Evolutionary conservation across 2,329 filamentous ascomycete genomes (phyloP), one percentile per base, ranked within the genome.

Genomic region (Acephala macrosclerotiorum): DNA sequence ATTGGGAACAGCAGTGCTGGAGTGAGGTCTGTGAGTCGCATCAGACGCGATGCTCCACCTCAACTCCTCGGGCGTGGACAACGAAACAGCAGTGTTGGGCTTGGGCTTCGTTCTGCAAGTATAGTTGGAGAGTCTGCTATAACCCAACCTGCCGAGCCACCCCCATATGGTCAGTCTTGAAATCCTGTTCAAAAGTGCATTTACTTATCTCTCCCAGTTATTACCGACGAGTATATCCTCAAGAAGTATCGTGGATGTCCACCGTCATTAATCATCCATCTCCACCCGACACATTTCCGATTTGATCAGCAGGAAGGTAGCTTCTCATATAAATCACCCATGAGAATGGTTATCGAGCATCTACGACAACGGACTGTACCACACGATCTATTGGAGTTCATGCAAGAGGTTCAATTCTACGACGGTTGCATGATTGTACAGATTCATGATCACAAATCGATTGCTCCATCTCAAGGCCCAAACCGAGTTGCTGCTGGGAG

Each of bases 401-500:
- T 99, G 62, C 83, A 84, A 20, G 88, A 89, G 22, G 91, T 97
- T 16, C 84, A 85, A 11, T 98, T 97, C 76, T 99, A 98, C 77
- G 94, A 98, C 78, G 94, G 92, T 36, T 97, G 95, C 75, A 85
- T 99, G 64, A 98, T 99, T 71, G 94, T 99, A 40, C 91, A 97
- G 77, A 83, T 98, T n/a, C 87, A 97, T 74, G 93, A 98, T 76
- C 92, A 97, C 80, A 92, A 91, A 74, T 88, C 90, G 0, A 82
- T 82, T 49, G 84, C 84, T 56, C 84, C 85, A 68, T 81, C 85
- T 71, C 89, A 93, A 75, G 88, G 86, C 71, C 83, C 82, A 72
- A 80, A 81, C 64, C 85, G 82, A 58, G 83, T 81, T 60, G 81
- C 81, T 29, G 82, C 87, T 1, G 82, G 85, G 22, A 86, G 87